A percentile compares a stretch with the other conserved stretches of the same genome.
phyloP scores from a whole-genome alignment of 371 early-diverging fungal species.

The Blyttiomyces sp. region DNA sequence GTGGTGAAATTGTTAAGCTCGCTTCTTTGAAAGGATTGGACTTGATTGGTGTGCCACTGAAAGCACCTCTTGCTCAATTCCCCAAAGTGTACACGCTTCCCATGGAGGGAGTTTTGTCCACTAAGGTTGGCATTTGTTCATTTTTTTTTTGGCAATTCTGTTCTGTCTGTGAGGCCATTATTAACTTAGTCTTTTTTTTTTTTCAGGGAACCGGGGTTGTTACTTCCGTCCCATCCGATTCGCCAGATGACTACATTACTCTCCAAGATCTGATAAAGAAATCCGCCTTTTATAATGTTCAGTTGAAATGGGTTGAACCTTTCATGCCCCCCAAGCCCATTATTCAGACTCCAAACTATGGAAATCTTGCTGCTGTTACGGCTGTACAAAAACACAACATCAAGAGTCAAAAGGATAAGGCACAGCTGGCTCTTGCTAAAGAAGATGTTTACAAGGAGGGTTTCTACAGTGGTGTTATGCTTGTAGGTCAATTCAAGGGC shows the following conservation, averaged over 20 bases:
- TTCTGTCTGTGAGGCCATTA: not conserved
- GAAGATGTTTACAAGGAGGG: slow-evolving; percentile 96
- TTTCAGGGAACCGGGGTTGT: slow-evolving; percentile 95
- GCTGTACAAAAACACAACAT: slow-evolving; percentile 90
- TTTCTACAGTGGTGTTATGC: slow-evolving; percentile 91
- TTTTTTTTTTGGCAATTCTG: not conserved
- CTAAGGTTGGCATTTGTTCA: slow-evolving; percentile 65
- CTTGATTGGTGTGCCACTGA: slow-evolving; percentile 86
- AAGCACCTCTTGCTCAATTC: slow-evolving; percentile 82
- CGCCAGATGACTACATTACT: slow-evolving; percentile 94
- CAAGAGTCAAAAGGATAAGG: slow-evolving; percentile 90
- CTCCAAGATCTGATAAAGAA: slow-evolving; percentile 91
- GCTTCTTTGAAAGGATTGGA: slow-evolving; percentile 75
- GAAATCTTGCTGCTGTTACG: slow-evolving; percentile 78
- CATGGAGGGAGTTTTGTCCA: slow-evolving; percentile 92
- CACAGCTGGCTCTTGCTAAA: slow-evolving; percentile 89
- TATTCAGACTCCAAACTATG: slow-evolving; percentile 82
- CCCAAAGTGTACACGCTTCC: slow-evolving; percentile 88
- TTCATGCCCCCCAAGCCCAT: slow-evolving; percentile 79
- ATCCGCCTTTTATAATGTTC: slow-evolving; percentile 85
- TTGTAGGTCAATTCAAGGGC: slow-evolving; percentile 79
- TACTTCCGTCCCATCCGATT: slow-evolving; percentile 97
- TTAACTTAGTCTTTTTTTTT: not conserved
- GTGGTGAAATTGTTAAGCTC: slow-evolving; percentile 68
- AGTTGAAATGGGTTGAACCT: slow-evolving; percentile 80